Evolutionary conservation across 768 basidiomycete genomes (phyloP), one percentile per base, ranked within the genome.

Genomic region (Roridomyces roridus): DNA sequence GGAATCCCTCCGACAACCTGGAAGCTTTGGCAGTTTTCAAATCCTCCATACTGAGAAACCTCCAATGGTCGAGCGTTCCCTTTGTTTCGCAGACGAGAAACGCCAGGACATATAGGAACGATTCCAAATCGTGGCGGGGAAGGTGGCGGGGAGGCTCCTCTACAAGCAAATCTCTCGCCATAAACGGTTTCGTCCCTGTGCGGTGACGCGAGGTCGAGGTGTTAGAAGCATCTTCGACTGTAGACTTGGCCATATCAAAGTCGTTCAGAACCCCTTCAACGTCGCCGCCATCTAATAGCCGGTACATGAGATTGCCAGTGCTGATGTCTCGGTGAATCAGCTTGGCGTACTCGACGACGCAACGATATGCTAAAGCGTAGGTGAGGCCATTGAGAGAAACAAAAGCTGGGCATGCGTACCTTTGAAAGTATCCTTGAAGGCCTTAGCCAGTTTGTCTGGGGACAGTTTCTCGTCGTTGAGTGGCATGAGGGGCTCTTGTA

Each of bases 151-250:
- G 49, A 23, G 40, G 49, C 17, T 24, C 17, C 9, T 23, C 2
- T 17, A n/a, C 15, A 51, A 36, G 46, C 14, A 51, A 39, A 20
- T 51, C 49, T 18, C 10, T 10, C 20, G 49, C 49, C 49, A 51
- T 51, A 26, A 14, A 51, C 20, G 50, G 50, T 18, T 21, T 12
- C 18, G 31, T 51, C 12, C 40, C 40, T 18, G 50, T 51, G 6
- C 41, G 40, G 12, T 43, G 50, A 1, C 42, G n/a, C n/a, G n/a
- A n/a, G n/a, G n/a, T n/a, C n/a, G n/a, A n/a, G n/a, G n/a, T n/a
- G n/a, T n/a, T n/a, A n/a, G n/a, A n/a, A n/a, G n/a, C n/a, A n/a
- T n/a, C n/a, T n/a, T n/a, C n/a, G n/a, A 9, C 17, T n/a, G n/a
- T 40, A n/a, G 7, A 40, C 9, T 9, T 17, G 9, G 39, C 39